These are phyloP conservation scores for Blumeria graminis DNA, from an alignment of 2,329 filamentous ascomycete species.

Conservation along the genomic window DNA sequence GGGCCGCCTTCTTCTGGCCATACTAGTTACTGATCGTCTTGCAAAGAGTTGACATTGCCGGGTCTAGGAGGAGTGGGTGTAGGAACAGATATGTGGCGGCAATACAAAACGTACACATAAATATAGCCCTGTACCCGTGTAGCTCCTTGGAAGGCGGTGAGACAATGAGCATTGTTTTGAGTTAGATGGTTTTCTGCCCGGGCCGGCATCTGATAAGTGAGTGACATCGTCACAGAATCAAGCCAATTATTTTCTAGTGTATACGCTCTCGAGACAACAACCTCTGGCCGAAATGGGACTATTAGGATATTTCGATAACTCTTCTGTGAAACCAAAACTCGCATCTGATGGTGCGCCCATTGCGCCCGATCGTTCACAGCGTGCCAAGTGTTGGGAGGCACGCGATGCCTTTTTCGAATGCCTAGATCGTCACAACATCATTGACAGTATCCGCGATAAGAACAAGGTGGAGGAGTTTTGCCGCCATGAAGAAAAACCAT, in stretches of 20 bases:
- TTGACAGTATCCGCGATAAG: constrained; percentile 43
- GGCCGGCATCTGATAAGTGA: too few species aligned
- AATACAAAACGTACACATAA: too few species aligned
- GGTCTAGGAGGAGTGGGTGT: neutral
- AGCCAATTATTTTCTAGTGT: neutral
- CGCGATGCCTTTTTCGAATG: constrained; percentile 76
- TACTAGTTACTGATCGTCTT: constrained; percentile 2
- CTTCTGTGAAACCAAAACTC: constrained; percentile 20
- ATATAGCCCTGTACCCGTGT: too few species aligned
- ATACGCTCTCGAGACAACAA: too few species aligned
- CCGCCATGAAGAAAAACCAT: constrained; percentile 32
- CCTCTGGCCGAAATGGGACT: constrained; percentile 21
- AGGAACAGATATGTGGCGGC: neutral
- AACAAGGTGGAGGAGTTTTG: constrained; percentile 32
- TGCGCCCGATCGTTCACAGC: constrained; percentile 65
- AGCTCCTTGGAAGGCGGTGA: too few species aligned
- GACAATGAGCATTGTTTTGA: too few species aligned
- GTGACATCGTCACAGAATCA: neutral
- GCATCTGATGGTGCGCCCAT: constrained; percentile 36
- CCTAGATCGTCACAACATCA: constrained; percentile 56
- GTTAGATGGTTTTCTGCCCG: too few species aligned
- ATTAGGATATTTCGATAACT: constrained; percentile 18
- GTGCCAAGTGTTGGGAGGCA: constrained; percentile 69
- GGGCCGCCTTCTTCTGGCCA: constrained; percentile 28
- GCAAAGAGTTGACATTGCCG: neutral